Evolutionary conservation across 192 early-diverging fungal genomes (phyloP).

Genomic region (Umbelopsis vinacea): DNA sequence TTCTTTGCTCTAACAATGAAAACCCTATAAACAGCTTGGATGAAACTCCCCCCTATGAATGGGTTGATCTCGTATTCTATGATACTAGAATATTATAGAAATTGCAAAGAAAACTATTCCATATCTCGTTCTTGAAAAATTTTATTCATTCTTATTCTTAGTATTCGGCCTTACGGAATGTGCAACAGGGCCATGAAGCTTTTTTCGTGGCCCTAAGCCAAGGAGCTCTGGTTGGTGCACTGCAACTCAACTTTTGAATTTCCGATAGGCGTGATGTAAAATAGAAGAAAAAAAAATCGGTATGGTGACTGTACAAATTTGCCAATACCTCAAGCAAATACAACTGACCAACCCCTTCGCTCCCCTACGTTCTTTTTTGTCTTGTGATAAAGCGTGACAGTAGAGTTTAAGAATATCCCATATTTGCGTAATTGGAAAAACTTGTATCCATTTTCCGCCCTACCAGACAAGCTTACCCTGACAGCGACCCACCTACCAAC

Average conservation of each 20-base stretch:
- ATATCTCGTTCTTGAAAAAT: background rate
- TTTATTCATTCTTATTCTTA: background rate
- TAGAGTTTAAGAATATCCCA: too few relatives aligned
- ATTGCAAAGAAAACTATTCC: background rate
- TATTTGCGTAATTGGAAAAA: too few relatives aligned
- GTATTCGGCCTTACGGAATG: conserved; percentile 21
- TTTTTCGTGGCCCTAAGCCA: conserved; percentile 16
- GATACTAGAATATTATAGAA: background rate
- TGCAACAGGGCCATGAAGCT: conserved; percentile 14
- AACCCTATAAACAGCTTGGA: conserved; percentile 13
- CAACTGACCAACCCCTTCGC: too few relatives aligned
- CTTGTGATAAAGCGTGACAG: too few relatives aligned
- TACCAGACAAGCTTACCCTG: too few relatives aligned
- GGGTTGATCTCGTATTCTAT: background rate
- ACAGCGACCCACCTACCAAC: too few relatives aligned
- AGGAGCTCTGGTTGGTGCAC: conserved; percentile 23
- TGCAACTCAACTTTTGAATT: conserved; percentile 14
- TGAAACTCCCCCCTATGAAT: background rate
- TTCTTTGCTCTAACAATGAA: conserved; percentile 13
- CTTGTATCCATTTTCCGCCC: too few relatives aligned
- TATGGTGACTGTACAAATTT: too few relatives aligned
- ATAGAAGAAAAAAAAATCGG: background rate
- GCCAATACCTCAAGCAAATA: too few relatives aligned
- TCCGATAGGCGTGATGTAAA: conserved; percentile 15
- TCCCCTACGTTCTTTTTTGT: too few relatives aligned